phyloP scores from a whole-genome alignment of 352 stramenopile species.

The Globisporangium megalacanthum region DNA sequence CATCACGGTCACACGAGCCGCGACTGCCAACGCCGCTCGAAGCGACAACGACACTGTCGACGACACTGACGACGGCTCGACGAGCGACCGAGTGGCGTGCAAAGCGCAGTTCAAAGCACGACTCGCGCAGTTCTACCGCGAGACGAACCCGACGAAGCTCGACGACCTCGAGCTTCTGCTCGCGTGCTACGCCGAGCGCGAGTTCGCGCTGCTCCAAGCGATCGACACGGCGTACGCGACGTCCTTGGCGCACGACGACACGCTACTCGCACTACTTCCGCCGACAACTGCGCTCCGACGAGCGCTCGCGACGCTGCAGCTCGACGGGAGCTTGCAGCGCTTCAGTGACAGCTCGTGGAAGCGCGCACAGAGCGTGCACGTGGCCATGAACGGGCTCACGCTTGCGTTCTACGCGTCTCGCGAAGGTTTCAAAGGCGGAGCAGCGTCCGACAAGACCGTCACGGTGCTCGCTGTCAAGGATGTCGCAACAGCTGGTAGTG shows the following conservation, averaged over 20 bases:
- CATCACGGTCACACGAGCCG: slow-evolving; percentile 26
- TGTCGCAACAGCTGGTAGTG: slow-evolving; percentile 16
- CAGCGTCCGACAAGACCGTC: slow-evolving; percentile 5
- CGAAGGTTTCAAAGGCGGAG: slow-evolving; percentile 49
- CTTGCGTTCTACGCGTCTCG: slow-evolving; percentile 50
- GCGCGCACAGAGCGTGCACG: slow-evolving; percentile 34
- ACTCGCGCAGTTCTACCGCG: slow-evolving; percentile 45
- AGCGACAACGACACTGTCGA: background rate
- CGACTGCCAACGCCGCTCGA: slow-evolving; percentile 2
- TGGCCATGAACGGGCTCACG: slow-evolving; percentile 34
- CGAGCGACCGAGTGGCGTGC: slow-evolving; percentile 12
- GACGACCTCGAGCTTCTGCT: slow-evolving; percentile 41
- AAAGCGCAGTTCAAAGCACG: slow-evolving; percentile 27
- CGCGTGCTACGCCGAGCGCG: slow-evolving; percentile 36
- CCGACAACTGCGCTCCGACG: slow-evolving; percentile 23
- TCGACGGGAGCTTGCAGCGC: slow-evolving; percentile 32
- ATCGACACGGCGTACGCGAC: slow-evolving; percentile 40
- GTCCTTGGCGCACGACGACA: slow-evolving; percentile 23
- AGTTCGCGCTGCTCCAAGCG: slow-evolving; percentile 40
- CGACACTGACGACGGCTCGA: slow-evolving; percentile 1
- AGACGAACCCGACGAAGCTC: slow-evolving; percentile 47
- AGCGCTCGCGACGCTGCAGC: slow-evolving; percentile 28
- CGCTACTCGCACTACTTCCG: slow-evolving; percentile 26
- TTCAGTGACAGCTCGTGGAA: slow-evolving; percentile 30
- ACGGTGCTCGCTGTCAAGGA: slow-evolving; percentile 16